These are phyloP conservation scores for Colletotrichum noveboracense DNA, from an alignment of 2,329 filamentous ascomycete genomes.

Conservation along the genomic window DNA sequence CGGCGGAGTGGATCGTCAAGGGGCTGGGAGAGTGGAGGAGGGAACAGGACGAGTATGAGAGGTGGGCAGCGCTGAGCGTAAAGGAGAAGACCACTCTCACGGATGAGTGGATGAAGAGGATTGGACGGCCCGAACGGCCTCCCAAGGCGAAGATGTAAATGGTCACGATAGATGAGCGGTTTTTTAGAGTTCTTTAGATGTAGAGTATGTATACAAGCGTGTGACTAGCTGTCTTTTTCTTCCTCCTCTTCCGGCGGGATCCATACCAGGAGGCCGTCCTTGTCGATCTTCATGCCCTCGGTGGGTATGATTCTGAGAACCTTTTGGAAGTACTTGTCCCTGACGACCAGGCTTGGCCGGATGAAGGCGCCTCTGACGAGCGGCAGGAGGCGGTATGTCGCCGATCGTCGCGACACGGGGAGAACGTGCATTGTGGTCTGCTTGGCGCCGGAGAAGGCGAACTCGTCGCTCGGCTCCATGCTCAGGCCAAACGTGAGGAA, in stretches of 20 bases:
- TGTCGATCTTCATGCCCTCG: slow-evolving; percentile 70
- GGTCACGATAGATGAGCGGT: not conserved
- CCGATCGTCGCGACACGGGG: slow-evolving; percentile 76
- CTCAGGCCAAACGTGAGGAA: slow-evolving; percentile 90
- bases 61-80: slow-evolving; percentile 56
- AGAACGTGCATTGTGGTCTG: slow-evolving; percentile 79
- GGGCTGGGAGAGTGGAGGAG: slow-evolving; percentile 62
- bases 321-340: slow-evolving; percentile 94
- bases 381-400: slow-evolving; percentile 79
- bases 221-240: slow-evolving; percentile 21
- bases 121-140: slow-evolving; percentile 33
- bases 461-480: slow-evolving; percentile 92
- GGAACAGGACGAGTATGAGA: slow-evolving; percentile 61
- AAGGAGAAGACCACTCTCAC: slow-evolving; percentile 62
- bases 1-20: slow-evolving; percentile 60
- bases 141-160: slow-evolving; percentile 22
- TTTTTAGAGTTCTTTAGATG: not conserved
- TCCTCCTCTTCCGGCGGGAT: slow-evolving; percentile 51
- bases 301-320: slow-evolving; percentile 81
- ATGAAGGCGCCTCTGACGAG: slow-evolving; percentile 71
- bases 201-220: slow-evolving; percentile 11
- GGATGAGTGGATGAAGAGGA: slow-evolving; percentile 61
- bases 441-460: slow-evolving; percentile 92
- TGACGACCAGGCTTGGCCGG: slow-evolving; percentile 74
- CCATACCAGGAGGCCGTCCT: slow-evolving; percentile 69